Conservation (phyloP, 306 rosid genomes). For the Geum urbanum region DNA sequence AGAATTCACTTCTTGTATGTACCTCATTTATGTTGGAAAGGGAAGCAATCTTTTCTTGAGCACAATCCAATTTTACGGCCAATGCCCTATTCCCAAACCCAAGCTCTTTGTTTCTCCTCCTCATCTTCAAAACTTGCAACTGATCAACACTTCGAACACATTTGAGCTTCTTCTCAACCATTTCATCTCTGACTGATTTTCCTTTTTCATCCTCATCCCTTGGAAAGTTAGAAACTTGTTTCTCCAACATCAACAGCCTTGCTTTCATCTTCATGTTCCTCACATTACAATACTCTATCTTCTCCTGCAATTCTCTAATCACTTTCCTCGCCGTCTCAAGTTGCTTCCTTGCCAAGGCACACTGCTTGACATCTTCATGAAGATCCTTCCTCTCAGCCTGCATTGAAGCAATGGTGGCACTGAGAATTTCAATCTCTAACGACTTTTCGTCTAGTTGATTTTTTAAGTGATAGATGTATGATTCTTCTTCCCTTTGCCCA, state of each 20-base stretch:
- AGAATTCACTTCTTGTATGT: background rate
- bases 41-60: conserved; percentile 27
- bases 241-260: conserved; percentile 26
- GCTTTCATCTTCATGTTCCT: conserved; percentile 16
- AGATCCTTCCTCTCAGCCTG: conserved; percentile 30
- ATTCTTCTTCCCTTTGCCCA: conserved; percentile 32
- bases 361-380: conserved; percentile 30
- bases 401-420: conserved; percentile 23
- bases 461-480: conserved; percentile 22
- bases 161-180: conserved; percentile 28
- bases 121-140: conserved; percentile 30
- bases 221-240: conserved; percentile 26
- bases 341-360: conserved; percentile 26
- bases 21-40: conserved; percentile 26
- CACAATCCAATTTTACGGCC: conserved; percentile 22
- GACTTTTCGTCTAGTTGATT: conserved; percentile 26
- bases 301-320: conserved; percentile 29
- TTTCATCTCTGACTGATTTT: conserved; percentile 11
- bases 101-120: conserved; percentile 47
- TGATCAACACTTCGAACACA: conserved; percentile 14
- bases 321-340: conserved; percentile 29
- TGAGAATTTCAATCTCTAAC: conserved; percentile 28
- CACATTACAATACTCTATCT: conserved; percentile 11
- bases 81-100: conserved; percentile 48
- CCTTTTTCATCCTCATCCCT: conserved; percentile 7